phyloP scores from a whole-genome alignment of 345 rosid genomes.

The Melaleuca quinquenervia region DNA sequence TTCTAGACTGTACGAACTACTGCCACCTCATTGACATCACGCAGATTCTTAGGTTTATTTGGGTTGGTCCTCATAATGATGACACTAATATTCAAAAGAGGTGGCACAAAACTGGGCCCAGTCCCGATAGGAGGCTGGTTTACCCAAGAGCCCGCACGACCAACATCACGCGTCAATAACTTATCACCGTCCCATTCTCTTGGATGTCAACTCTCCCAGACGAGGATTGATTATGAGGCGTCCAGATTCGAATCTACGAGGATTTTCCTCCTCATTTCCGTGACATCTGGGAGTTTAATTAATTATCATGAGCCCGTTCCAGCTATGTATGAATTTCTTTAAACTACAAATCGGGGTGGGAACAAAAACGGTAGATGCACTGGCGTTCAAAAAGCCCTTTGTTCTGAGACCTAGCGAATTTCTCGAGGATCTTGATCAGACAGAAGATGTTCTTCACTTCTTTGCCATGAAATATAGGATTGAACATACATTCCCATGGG shows the following conservation, averaged over 20 bases:
- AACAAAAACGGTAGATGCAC: not conserved
- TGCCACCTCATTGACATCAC: not conserved
- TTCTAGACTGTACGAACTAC: not conserved
- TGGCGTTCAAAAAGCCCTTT: not conserved
- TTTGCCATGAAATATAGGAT: not conserved
- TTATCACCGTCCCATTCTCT: not conserved
- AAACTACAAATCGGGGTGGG: not conserved
- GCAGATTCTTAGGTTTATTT: not conserved
- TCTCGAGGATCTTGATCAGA: not conserved
- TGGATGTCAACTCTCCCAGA: not conserved
- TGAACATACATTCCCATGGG: too few relatives aligned
- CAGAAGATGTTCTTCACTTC: not conserved
- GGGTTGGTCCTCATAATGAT: not conserved
- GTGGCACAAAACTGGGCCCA: not conserved
- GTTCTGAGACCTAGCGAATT: not conserved
- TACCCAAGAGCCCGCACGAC: not conserved
- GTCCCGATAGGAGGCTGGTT: not conserved
- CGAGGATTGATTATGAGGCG: not conserved
- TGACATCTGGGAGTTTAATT: not conserved
- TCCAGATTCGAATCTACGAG: not conserved
- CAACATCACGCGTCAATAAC: not conserved
- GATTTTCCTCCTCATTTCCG: not conserved
- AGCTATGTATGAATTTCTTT: not conserved
- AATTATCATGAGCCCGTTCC: not conserved
- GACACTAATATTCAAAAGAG: not conserved